Conservation (phyloP, 2,329 filamentous ascomycete genomes). For the Lachnellula hyalina region DNA sequence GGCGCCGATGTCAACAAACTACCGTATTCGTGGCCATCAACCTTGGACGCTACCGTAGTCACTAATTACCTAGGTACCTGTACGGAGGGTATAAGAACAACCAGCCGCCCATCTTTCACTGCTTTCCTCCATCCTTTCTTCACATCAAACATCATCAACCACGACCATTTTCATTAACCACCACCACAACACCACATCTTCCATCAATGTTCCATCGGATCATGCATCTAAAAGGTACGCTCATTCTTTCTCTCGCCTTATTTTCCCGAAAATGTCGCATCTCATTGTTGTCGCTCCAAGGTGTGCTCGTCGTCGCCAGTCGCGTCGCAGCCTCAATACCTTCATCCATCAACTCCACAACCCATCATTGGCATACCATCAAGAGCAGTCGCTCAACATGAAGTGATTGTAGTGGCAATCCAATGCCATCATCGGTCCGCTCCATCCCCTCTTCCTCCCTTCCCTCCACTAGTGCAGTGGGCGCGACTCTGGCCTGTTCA, state of each 20-base stretch:
- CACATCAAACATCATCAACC: background rate
- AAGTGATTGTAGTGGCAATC: background rate
- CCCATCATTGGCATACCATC: background rate
- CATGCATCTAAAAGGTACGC: background rate
- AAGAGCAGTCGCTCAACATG: background rate
- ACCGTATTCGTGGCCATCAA: background rate
- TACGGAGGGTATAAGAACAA: background rate
- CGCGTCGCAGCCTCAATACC: background rate
- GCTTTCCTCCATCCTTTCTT: background rate
- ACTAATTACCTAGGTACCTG: background rate
- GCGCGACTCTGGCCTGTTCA: background rate
- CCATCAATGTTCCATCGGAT: background rate
- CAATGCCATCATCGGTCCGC: background rate
- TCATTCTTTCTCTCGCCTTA: background rate
- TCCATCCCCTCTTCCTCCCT: background rate
- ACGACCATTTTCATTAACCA: slow-evolving; percentile 3
- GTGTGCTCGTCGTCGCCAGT: background rate
- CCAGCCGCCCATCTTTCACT: background rate
- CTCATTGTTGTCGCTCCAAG: background rate
- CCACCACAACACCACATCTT: background rate
- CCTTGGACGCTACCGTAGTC: background rate
- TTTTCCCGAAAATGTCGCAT: background rate
- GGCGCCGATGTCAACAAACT: background rate
- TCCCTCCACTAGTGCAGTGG: background rate
- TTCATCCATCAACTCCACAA: background rate